These are phyloP conservation scores for Spiraea crenata DNA, from an alignment of 331 rosid genomes.

Conservation along the genomic window DNA sequence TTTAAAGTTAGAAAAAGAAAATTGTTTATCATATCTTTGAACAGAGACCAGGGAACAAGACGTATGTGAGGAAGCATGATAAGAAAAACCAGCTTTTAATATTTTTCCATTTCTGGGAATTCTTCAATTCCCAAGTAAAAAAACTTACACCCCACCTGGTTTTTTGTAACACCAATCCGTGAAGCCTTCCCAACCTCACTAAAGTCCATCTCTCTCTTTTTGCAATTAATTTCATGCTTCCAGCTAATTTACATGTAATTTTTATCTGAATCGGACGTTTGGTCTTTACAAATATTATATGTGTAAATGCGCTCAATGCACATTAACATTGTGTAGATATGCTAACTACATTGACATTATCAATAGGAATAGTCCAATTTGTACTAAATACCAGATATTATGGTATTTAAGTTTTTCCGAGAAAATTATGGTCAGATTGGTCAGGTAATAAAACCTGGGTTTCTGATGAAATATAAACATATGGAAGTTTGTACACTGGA, in stretches of 20 bases:
- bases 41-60: slow-evolving; percentile 28
- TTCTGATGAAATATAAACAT: no score
- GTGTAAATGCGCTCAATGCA: no score
- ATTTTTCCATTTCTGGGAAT: slow-evolving; percentile 41
- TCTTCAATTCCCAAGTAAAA: slow-evolving; percentile 49
- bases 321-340: no score
- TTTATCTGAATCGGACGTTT: no score
- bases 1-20: neutral
- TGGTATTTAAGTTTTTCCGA: no score
- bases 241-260: neutral
- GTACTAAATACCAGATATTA: no score
- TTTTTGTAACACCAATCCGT: slow-evolving; percentile 31
- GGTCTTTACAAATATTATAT: no score
- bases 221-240: slow-evolving; percentile 16
- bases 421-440: no score
- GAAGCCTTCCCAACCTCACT: slow-evolving; percentile 25
- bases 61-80: slow-evolving; percentile 37
- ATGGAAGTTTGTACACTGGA: no score
- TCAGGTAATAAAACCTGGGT: no score
- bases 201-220: slow-evolving; percentile 36
- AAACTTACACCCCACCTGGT: slow-evolving; percentile 26
- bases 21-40: slow-evolving; percentile 12
- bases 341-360: no score
- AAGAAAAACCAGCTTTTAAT: slow-evolving; percentile 28
- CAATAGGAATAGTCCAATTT: no score